A percentile compares a stretch with the other conserved stretches of the same genome.
These are phyloP conservation scores for rapeseed (Brassica napus) DNA, from an alignment of 345 rosid genomes.

Conservation along the genomic window Da-Ae NC_063437.1:18157001-18157500, in stretches of 20 bases:
- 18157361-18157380: conserved; percentile 16
- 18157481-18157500: too few species aligned
- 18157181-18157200: conserved; percentile 87
- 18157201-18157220: conserved; percentile 87
- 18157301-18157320: conserved; percentile 97
- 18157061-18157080: conserved; percentile 48
- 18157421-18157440: too few species aligned
- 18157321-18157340: conserved; percentile 89
- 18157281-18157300: conserved; percentile 80
- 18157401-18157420: not conserved
- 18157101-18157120: conserved; percentile 93
- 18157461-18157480: too few species aligned
- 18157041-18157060: not conserved
- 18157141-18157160: conserved; percentile 89
- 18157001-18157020: not conserved
- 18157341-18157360: conserved; percentile 23
- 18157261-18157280: conserved; percentile 95
- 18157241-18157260: conserved; percentile 82
- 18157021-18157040: not conserved
- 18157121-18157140: conserved; percentile 90
- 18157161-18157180: conserved; percentile 74
- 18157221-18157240: conserved; percentile 96
- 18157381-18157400: not conserved
- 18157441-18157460: too few species aligned
- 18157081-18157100: conserved; percentile 97